A percentile compares a stretch with the other conserved stretches of the same genome.
Conservation (phyloP, 1,284 basidiomycete species). For the Athelia sp. region DNA sequence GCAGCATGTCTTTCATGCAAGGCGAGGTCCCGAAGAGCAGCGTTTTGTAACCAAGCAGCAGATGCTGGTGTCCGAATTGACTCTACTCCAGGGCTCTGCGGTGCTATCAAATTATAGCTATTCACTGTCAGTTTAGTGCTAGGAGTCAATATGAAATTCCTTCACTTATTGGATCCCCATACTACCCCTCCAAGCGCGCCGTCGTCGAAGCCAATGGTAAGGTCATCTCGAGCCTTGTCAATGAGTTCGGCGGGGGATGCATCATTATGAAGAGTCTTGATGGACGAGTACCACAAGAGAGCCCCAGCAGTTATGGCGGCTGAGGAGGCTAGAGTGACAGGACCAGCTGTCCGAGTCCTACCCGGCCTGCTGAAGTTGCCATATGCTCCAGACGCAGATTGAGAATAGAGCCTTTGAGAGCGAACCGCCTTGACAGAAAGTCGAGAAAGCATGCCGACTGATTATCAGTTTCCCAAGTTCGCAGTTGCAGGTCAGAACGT, state of each 20-base stretch:
- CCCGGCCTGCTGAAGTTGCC: background rate
- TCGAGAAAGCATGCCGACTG: too few species aligned
- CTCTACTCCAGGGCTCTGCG: constrained; percentile 29
- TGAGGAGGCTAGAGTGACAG: constrained; percentile 14
- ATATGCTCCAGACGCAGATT: constrained; percentile 13
- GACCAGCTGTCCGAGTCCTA: constrained; percentile 6
- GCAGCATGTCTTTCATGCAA: constrained; percentile 75
- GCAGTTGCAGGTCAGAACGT: too few species aligned
- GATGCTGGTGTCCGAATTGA: constrained; percentile 43
- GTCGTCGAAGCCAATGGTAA: constrained; percentile 11
- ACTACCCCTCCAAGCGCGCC: constrained; percentile 36
- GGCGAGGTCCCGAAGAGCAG: constrained; percentile 73
- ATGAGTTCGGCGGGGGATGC: constrained; percentile 9
- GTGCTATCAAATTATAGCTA: constrained; percentile 43
- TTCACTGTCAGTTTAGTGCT: background rate
- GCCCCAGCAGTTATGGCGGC: constrained; percentile 23
- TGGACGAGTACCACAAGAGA: constrained; percentile 29
- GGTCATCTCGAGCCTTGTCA: constrained; percentile 1
- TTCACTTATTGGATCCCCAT: constrained; percentile 57
- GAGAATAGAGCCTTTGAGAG: constrained; percentile 19
- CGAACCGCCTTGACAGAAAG: background rate
- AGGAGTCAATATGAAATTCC: constrained; percentile 1
- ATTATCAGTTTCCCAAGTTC: too few species aligned
- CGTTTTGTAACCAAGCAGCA: constrained; percentile 51
- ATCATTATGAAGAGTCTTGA: constrained; percentile 29